A percentile compares a stretch with the other conserved stretches of the same genome.
These are phyloP conservation scores for Tricholoma flavovirens DNA, from an alignment of 768 basidiomycete genomes.

Conservation along the genomic window DNA sequence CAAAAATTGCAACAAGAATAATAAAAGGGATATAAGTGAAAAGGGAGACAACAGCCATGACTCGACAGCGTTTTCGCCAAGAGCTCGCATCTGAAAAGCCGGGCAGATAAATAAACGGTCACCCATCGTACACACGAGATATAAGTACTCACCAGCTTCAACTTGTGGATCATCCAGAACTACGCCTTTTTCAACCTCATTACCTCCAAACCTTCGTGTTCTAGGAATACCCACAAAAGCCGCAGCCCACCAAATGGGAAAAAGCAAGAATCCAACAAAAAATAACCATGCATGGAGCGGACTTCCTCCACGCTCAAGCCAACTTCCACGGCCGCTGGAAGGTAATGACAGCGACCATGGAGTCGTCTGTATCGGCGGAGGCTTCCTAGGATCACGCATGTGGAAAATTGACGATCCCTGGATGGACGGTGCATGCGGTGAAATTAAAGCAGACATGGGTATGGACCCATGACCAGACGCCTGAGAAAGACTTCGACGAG, in stretches of 20 bases:
- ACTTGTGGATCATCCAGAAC: slow-evolving; percentile 76
- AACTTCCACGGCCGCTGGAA: slow-evolving; percentile 26
- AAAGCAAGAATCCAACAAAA: slow-evolving; percentile 66
- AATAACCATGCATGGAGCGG: slow-evolving; percentile 74
- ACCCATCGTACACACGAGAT: not conserved
- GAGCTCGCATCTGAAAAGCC: slow-evolving; percentile 52
- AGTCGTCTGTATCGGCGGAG: slow-evolving; percentile 51
- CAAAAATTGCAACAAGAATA: slow-evolving; percentile 65
- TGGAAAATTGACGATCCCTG: slow-evolving; percentile 56
- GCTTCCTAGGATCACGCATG: slow-evolving; percentile 76
- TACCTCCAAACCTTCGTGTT: slow-evolving; percentile 57
- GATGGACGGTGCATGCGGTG: slow-evolving; percentile 74
- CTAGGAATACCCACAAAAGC: slow-evolving; percentile 47
- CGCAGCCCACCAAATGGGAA: slow-evolving; percentile 61
- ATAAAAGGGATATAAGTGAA: slow-evolving; percentile 79
- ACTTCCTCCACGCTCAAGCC: slow-evolving; percentile 47
- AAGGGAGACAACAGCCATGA: slow-evolving; percentile 62
- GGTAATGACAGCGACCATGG: slow-evolving; percentile 56
- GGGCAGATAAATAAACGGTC: not conserved
- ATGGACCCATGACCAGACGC: slow-evolving; percentile 79
- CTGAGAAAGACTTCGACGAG: slow-evolving; percentile 57
- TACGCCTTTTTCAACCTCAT: slow-evolving; percentile 59
- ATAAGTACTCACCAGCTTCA: slow-evolving; percentile 54
- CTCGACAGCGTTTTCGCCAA: slow-evolving; percentile 72
- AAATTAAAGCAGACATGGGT: slow-evolving; percentile 71